These are phyloP conservation scores for Vitis rupestris DNA, from an alignment of 164 flowering plant species.

Conservation along the genomic window DNA sequence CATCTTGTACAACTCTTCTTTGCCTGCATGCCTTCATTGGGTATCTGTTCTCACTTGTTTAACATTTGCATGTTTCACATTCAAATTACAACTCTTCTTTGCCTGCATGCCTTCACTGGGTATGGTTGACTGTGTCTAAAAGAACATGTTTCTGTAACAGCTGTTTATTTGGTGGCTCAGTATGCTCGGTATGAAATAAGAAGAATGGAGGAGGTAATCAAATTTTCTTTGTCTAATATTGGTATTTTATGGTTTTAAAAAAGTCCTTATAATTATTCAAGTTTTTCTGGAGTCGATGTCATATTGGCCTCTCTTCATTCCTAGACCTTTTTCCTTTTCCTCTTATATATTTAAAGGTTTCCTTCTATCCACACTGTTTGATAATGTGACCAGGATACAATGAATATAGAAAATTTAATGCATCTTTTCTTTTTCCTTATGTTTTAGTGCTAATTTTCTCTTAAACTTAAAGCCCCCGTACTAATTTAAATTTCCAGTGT, in stretches of 20 bases:
- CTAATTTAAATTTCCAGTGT: too few species aligned
- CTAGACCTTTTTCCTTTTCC: background rate
- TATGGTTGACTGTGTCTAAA: slow-evolving; percentile 31
- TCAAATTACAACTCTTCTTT: slow-evolving; percentile 64
- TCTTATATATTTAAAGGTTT: too few species aligned
- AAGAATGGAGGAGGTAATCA: slow-evolving; percentile 79
- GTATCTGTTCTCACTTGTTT: slow-evolving; percentile 30
- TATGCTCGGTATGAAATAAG: slow-evolving; percentile 84
- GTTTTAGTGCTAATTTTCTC: too few species aligned
- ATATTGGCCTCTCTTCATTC: background rate
- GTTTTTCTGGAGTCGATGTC: background rate
- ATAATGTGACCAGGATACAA: too few species aligned
- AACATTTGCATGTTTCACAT: too few species aligned
- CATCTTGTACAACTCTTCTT: slow-evolving; percentile 90
- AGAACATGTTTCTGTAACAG: slow-evolving; percentile 40
- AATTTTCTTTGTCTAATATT: background rate
- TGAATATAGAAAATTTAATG: too few species aligned
- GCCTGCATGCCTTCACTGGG: slow-evolving; percentile 92
- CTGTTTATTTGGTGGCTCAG: slow-evolving; percentile 87
- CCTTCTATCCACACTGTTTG: too few species aligned
- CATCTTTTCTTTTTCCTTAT: too few species aligned
- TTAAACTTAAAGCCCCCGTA: too few species aligned
- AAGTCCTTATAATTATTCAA: background rate
- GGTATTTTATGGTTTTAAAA: background rate
- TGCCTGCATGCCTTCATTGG: slow-evolving; percentile 88